These are phyloP conservation scores for Phytophthora uliginosa DNA, from an alignment of 352 stramenopile species.

Conservation along the genomic window DNA sequence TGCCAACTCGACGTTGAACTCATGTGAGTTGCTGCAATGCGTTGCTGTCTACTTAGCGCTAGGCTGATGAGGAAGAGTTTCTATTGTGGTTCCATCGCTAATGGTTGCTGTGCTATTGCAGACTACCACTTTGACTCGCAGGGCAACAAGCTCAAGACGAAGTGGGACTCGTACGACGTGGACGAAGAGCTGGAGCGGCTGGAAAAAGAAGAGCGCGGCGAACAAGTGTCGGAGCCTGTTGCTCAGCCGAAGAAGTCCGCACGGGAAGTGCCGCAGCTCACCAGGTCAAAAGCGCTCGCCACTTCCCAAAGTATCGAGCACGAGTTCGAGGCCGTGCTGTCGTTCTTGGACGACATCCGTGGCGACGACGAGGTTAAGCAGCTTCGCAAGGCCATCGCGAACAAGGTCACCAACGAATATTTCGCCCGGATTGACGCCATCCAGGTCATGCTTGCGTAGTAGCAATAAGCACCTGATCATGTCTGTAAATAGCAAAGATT, in stretches of 20 bases:
- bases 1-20: slow-evolving; percentile 66
- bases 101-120: slow-evolving; percentile 28
- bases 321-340: slow-evolving; percentile 83
- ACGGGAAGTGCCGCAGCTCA: slow-evolving; percentile 25
- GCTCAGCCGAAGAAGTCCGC: slow-evolving; percentile 7
- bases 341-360: slow-evolving; percentile 79
- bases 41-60: neutral
- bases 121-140: slow-evolving; percentile 90
- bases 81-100: slow-evolving; percentile 4
- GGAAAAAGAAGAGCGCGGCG: slow-evolving; percentile 58
- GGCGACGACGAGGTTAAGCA: slow-evolving; percentile 75
- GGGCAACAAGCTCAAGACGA: slow-evolving; percentile 90
- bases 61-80: neutral
- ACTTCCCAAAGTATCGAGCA: slow-evolving; percentile 67
- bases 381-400: slow-evolving; percentile 73
- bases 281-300: slow-evolving; percentile 56
- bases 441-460: slow-evolving; percentile 38
- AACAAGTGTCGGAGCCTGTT: neutral
- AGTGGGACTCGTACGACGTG: slow-evolving; percentile 87
- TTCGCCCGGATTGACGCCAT: slow-evolving; percentile 77
- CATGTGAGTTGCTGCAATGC: slow-evolving; percentile 49
- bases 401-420: slow-evolving; percentile 75
- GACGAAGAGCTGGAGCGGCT: slow-evolving; percentile 80
- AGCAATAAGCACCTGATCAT: neutral
- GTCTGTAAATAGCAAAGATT: neutral